Conservation (phyloP, 1,139 yeast species). For the Sugiyamaella xylanicola region DNA sequence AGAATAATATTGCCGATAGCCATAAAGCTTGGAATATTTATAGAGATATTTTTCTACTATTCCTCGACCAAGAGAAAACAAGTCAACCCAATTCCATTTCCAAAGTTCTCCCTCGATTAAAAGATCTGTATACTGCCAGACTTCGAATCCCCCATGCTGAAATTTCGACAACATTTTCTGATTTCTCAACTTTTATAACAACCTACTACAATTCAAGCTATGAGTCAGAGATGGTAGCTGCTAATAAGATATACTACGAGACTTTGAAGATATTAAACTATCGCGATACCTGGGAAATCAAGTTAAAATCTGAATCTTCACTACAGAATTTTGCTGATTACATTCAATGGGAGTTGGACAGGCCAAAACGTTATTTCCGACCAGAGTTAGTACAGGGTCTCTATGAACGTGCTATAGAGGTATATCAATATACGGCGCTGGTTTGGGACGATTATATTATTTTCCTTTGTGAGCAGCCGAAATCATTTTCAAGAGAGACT, state of each 20-base stretch:
- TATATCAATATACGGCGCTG: constrained; percentile 28
- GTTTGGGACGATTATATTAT: constrained; percentile 41
- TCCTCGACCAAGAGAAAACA: constrained; percentile 7
- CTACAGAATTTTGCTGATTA: constrained; percentile 39
- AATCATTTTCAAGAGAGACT: constrained; percentile 7
- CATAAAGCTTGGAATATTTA: constrained; percentile 45
- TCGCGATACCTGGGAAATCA: constrained; percentile 33
- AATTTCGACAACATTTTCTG: constrained; percentile 49
- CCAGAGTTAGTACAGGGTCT: constrained; percentile 28
- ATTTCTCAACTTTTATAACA: constrained; percentile 51
- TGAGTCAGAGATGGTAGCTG: constrained; percentile 46
- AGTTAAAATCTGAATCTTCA: constrained; percentile 24
- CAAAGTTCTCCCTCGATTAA: constrained; percentile 25
- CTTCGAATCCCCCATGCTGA: constrained; percentile 49
- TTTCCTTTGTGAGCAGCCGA: constrained; percentile 26
- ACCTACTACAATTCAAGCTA: constrained; percentile 40
- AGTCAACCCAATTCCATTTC: not conserved
- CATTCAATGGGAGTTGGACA: constrained; percentile 35
- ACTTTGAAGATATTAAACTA: constrained; percentile 39
- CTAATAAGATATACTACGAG: constrained; percentile 44
- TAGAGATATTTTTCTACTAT: constrained; percentile 22
- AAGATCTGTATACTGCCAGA: constrained; percentile 44
- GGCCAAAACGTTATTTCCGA: constrained; percentile 22
- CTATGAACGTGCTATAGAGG: constrained; percentile 34
- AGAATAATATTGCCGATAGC: constrained; percentile 45